Percentiles rank a stretch among this genome's conserved stretches.
These are phyloP conservation scores for Laetiporus sulphureus DNA, from an alignment of 1,284 basidiomycete genomes.

Conservation along the genomic window DNA sequence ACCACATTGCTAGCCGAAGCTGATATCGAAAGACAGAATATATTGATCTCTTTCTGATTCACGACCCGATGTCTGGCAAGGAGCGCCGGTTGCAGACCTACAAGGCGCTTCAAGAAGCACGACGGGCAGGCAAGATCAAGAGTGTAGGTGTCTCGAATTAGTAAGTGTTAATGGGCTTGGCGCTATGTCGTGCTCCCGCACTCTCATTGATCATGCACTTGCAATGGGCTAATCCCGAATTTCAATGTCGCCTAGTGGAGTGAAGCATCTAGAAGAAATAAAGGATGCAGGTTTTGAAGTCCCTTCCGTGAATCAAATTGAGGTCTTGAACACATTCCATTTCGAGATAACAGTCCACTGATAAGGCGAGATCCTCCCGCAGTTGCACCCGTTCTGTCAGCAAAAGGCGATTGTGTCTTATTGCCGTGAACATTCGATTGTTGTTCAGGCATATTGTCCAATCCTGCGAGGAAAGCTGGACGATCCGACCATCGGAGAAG, in stretches of 20 bases:
- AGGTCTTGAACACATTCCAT: too few relatives aligned
- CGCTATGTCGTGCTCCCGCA: not conserved
- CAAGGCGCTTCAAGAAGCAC: constrained; percentile 37
- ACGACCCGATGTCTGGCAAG: constrained; percentile 41
- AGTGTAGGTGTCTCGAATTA: constrained; percentile 64
- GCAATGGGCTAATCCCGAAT: not conserved
- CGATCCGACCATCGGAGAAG: constrained; percentile 32
- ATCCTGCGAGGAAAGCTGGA: constrained; percentile 38
- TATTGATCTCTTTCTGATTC: constrained; percentile 57
- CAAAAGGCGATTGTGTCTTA: constrained; percentile 75
- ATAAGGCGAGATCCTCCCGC: constrained; percentile 3
- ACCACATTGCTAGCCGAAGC: too few relatives aligned
- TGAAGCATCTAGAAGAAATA: constrained; percentile 78
- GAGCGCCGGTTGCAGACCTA: constrained; percentile 39
- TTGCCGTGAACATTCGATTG: constrained; percentile 61
- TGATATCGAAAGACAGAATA: too few relatives aligned
- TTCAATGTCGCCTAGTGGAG: constrained; percentile 40
- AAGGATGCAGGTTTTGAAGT: constrained; percentile 47
- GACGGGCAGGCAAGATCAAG: constrained; percentile 44
- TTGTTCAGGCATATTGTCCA: constrained; percentile 64
- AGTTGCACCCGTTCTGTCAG: constrained; percentile 85
- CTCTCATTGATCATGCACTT: not conserved
- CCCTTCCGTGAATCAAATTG: constrained; percentile 83
- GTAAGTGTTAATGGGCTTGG: constrained; percentile 30
- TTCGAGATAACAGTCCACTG: too few relatives aligned